These are phyloP conservation scores for Gossypium schwendimanii DNA, from an alignment of 441 rosid species.

Conservation along the genomic window DNA sequence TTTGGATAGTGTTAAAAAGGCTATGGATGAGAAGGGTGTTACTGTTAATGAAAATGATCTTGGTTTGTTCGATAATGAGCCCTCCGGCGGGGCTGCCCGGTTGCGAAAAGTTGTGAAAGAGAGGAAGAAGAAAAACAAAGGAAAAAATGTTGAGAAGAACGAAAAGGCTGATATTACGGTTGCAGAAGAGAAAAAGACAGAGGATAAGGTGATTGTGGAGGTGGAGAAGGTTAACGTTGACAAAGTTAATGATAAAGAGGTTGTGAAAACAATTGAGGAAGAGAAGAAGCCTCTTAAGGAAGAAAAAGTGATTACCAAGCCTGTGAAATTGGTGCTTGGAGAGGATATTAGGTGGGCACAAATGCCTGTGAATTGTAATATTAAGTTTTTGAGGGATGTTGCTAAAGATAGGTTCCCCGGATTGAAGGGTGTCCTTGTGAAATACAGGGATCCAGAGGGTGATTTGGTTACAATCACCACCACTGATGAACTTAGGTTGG, in stretches of 20 bases:
- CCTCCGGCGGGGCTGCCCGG: conserved; percentile 27
- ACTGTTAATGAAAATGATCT: conserved; percentile 57
- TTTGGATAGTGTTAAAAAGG: conserved; percentile 55
- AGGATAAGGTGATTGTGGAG: conserved; percentile 17
- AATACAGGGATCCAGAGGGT: conserved; percentile 79
- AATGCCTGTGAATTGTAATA: conserved; percentile 56
- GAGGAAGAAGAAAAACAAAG: conserved; percentile 36
- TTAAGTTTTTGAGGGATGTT: conserved; percentile 59
- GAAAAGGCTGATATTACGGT: conserved; percentile 21
- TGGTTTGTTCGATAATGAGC: conserved; percentile 35
- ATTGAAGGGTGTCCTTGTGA: conserved; percentile 63
- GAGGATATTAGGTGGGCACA: conserved; percentile 93
- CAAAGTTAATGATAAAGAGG: conserved; percentile 60
- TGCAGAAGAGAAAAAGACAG: conserved; percentile 19
- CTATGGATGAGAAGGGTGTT: conserved; percentile 61
- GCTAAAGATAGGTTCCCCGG: conserved; percentile 68
- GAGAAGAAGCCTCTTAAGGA: conserved; percentile 43
- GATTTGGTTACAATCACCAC: conserved; percentile 85
- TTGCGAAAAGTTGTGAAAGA: conserved; percentile 36
- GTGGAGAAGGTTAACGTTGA: conserved; percentile 30
- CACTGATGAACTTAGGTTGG: conserved; percentile 71
- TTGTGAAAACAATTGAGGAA: conserved; percentile 32
- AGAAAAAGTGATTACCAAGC: conserved; percentile 44
- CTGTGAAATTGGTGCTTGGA: conserved; percentile 76
- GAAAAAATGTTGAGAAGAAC: conserved; percentile 27